A percentile compares a stretch with the other conserved stretches of the same genome.
phyloP scores from a whole-genome alignment of 2,329 filamentous ascomycete genomes.

The Elsinoe necatrix region DNA sequence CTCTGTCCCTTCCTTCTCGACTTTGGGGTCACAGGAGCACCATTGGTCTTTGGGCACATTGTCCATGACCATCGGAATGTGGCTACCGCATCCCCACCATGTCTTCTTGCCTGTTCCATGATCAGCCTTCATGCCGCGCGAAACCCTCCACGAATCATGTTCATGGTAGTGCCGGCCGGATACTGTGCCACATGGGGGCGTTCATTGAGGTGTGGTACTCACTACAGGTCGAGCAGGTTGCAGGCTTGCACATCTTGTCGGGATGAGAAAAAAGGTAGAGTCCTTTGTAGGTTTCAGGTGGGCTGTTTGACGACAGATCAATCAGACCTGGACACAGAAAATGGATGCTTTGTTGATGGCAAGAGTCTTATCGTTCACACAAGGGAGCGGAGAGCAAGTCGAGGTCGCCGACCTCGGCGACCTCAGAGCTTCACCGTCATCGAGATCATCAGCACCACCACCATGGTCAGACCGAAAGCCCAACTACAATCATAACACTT shows the following conservation, averaged over 20 bases:
- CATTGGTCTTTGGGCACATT: slow-evolving; percentile 48
- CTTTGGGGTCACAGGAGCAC: slow-evolving; percentile 57
- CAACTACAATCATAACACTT: neutral
- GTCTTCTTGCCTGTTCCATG: slow-evolving; percentile 28
- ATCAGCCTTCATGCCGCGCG: too few relatives aligned
- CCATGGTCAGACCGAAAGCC: neutral
- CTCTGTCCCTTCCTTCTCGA: slow-evolving; percentile 41
- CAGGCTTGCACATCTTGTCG: slow-evolving; percentile 55
- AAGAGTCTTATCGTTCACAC: neutral
- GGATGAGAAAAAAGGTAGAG: too few relatives aligned
- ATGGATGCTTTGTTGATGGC: neutral
- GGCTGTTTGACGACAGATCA: too few relatives aligned
- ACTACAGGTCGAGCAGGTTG: slow-evolving; percentile 56
- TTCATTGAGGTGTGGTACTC: slow-evolving; percentile 29
- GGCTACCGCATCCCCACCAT: slow-evolving; percentile 30
- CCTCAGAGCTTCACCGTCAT: neutral
- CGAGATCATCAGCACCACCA: too few relatives aligned
- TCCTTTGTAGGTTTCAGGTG: neutral
- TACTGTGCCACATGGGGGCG: neutral
- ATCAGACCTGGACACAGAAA: too few relatives aligned
- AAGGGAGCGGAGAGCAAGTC: neutral
- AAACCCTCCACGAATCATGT: too few relatives aligned
- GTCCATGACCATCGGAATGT: slow-evolving; percentile 47
- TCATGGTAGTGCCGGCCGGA: slow-evolving; percentile 8
- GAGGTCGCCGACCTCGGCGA: neutral